Percentiles rank a stretch among this genome's conserved stretches.
phyloP scores from a whole-genome alignment of 2,329 filamentous ascomycete species.

The Parafenestella ontariensis region DNA sequence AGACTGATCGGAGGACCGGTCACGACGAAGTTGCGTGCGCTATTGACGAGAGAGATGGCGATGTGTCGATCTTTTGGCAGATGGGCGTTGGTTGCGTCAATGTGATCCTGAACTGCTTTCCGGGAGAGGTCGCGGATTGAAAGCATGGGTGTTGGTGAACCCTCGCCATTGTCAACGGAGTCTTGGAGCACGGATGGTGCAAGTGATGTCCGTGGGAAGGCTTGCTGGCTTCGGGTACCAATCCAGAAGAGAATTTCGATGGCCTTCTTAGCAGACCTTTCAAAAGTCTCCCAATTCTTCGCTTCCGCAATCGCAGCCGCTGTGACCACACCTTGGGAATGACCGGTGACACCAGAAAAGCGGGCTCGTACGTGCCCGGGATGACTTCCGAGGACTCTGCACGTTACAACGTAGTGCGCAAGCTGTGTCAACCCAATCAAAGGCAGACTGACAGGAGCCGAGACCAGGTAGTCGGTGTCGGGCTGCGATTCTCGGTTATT shows the following conservation, averaged over 20 bases:
- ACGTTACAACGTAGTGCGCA: constrained; percentile 93
- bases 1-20: constrained; percentile 95
- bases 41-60: constrained; percentile 94
- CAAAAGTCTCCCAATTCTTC: constrained; percentile 91
- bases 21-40: constrained; percentile 94
- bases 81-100: constrained; percentile 96
- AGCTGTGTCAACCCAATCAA: constrained; percentile 96
- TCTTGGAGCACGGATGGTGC: constrained; percentile 90
- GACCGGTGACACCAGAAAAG: constrained; percentile 87
- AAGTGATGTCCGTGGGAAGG: constrained; percentile 92
- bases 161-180: constrained; percentile 92
- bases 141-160: constrained; percentile 95
- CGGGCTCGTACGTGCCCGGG: constrained; percentile 87
- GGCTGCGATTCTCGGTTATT: constrained; percentile 88
- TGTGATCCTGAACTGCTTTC: constrained; percentile 91
- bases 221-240: constrained; percentile 93
- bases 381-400: constrained; percentile 86
- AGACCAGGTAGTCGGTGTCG: constrained; percentile 77
- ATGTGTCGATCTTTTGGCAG: constrained; percentile 92
- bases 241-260: constrained; percentile 98
- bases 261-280: constrained; percentile 77
- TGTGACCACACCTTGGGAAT: constrained; percentile 95
- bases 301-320: constrained; percentile 90
- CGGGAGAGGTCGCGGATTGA: constrained; percentile 93
- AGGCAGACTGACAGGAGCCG: constrained; percentile 76